A percentile compares a stretch with the other conserved stretches of the same genome.
phyloP scores from a whole-genome alignment of 257 asterid species.

The Eustoma russellianum region DNA sequence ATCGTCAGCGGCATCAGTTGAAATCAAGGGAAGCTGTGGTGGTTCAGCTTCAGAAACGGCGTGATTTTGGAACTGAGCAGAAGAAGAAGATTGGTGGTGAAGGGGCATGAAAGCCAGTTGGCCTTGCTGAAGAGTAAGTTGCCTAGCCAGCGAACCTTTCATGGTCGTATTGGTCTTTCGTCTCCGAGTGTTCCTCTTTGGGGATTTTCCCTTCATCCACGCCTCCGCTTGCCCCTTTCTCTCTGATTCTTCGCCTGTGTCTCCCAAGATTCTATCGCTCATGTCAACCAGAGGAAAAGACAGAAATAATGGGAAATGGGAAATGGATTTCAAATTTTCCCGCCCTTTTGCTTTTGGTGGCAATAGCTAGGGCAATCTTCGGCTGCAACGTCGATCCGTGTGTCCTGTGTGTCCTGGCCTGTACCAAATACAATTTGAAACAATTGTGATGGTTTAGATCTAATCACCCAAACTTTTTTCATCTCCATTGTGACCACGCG shows the following conservation, averaged over 20 bases:
- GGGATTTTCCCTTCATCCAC: constrained; percentile 14
- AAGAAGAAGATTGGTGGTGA: constrained; percentile 20
- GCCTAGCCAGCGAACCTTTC: constrained; percentile 54
- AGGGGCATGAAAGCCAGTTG: constrained; percentile 30
- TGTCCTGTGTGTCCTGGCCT: no score
- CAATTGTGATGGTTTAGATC: no score
- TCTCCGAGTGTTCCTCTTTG: constrained; percentile 2
- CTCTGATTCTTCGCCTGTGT: background rate
- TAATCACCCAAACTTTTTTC: no score
- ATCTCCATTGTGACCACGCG: no score
- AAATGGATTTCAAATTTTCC: constrained; percentile 1
- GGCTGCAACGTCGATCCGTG: background rate
- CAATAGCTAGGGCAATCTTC: background rate
- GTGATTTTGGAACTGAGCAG: constrained; percentile 42
- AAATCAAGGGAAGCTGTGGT: constrained; percentile 5
- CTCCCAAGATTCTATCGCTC: background rate
- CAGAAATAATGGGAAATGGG: background rate
- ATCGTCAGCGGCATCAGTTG: constrained; percentile 22
- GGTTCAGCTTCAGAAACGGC: constrained; percentile 33
- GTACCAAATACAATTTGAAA: no score
- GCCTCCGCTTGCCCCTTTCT: background rate
- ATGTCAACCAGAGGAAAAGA: background rate
- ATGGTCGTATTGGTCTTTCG: constrained; percentile 17
- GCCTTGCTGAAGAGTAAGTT: constrained; percentile 49
- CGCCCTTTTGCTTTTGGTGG: constrained; percentile 2